Base-by-base conservation (phyloP, 441 rosid species). In the Theobroma grandiflorum region DNA sequence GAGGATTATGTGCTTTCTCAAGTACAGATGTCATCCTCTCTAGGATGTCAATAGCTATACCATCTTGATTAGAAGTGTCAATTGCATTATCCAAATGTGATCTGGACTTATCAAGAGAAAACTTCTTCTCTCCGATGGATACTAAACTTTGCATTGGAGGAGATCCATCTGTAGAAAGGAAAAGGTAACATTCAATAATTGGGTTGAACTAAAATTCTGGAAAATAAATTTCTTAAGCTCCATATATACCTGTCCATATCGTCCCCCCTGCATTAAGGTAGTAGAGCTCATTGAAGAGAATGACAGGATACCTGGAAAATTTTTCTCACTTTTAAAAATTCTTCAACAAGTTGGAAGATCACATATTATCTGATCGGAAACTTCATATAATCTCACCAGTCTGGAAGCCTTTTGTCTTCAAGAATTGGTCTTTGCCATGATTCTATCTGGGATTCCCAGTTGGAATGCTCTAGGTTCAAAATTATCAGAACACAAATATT, bases 281-380 rank as follows among this genome's bases (percentile, higher is more conserved):
- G 82, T 92, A 92, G 74, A 92, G 89, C 83, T 92, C 96, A 73
- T 92, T 92, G 85, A 92, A 90, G 37, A 92, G 93, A 50, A 92
- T 92, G n/a, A 83, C 43, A 31, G 91, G 88, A 77, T 92, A 92
- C 95, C 94, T 92, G 85, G 52, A 78, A 75, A 81, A 43, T 53
- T 33, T 47, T 73, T 82, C 68, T 64, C 62, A 40, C n/a, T 65
- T 74, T 37, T 75, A 76, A 61, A 49, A 15, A 15, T 12, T 62
- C 35, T 42, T 20, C 52, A 22, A 59, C 15, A 58, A 65, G 14
- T 22, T 66, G 49, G 66, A 78, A 81, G 72, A 67, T 71, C 8
- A 45, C 38, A 78, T 61, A 55, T 31, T 33, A 67, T 35, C 11
- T 11, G 2, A 49, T 67, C 26, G 26, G 18, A 59, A 55, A 38